Base-by-base conservation (phyloP, 768 basidiomycete genomes). In the Sutorius australiensis region DNA sequence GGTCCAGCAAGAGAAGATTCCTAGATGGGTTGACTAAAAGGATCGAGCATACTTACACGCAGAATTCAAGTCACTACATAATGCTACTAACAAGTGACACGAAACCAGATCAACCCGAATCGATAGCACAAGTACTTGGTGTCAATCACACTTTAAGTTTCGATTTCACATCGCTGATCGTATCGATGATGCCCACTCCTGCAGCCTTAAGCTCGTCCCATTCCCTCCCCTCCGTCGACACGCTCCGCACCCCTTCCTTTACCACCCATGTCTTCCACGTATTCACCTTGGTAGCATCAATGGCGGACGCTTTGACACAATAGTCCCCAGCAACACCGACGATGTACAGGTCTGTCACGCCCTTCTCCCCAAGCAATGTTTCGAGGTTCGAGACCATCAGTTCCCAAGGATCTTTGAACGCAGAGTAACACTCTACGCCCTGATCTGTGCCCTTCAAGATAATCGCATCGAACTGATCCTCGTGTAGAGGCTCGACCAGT, bases 391-490 rank as follows among this genome's bases (percentile, higher is more conserved):
- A 83, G 51, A 71, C 65, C 46, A 71, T 55, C 50, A 73, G 70
- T 24, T 73, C 74, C 74, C 81, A 80, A 39, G 79, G 76, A 59
- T 85, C 82, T 43, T 73, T 76, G 62, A 92, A 92, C 1, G 86
- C 89, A n/a, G 86, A 89, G 63, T 93, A 93, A 39, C 83, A 83
- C 64, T 93, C 91, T 58, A 91, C 75, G 31, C 72, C 74, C 1
- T 65, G 66, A 54, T 89, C 72, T 5, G 66, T 73, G 37, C 87
- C 88, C 72, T 85, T 84, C 51, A 69, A 67, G 14, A 80, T 66
- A 36, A 82, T 68, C 10, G 72, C 68, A 34, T 79, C 76, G 40
- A 78, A 68, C 38, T 63, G 63, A 33, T 64, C 64, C 27, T 69
- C 66, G 46, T 73, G 60, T n/a, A 92, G 60, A 24, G 76, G 79